Evolutionary conservation across 2,329 filamentous ascomycete species (phyloP), one percentile per base, ranked within the genome.

Genomic region (Fusarium camptoceras): DNA sequence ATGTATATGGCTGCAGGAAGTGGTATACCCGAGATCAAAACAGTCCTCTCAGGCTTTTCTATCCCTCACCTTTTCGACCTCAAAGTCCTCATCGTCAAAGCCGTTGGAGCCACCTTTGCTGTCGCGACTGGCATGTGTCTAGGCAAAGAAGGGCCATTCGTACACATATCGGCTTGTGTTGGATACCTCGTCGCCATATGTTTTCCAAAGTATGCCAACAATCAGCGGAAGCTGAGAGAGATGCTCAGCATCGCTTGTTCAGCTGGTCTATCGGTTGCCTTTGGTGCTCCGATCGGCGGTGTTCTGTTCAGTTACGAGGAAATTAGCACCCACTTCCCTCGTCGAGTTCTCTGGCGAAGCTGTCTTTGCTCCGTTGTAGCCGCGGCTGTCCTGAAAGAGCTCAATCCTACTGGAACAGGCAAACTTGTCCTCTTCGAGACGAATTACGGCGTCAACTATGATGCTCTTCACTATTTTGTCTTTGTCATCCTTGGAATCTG

Each of bases 1-100:
- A 64, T 71, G 63, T 71, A 70, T 10, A 70, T 71, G 66, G 68
- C 66, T 1, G 63, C 68, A 4, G 68, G 68, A 9, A 71, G 68
- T 10, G 68, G 68, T 3, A 71, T 71, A 4, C 68, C 68, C 0
- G 68, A 71, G 46, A 71, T 71, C 20, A 71, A 71, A 18, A 67
- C 68, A 0, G 41, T 70, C 2, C 25, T 71, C 6, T 70, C 66
- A 0, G 68, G 66, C 0, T 71, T 70, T 20, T 37, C 46, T 4
- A 70, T 71, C 8, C 68, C 68, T 4, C 55, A 60, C 11, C 41
- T 71, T 1, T 70, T 71, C 10, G 66, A 67, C 2, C 51, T 70
- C 31, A 67, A 64, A 30, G 56, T 71, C 16, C 49, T 71, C 0
- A 10, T 70, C 7, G 63, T 67, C 27, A 71, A 71, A 5, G 68